Conservation (phyloP, 2,329 filamentous ascomycete species). For the Aspergillus transmontanensis region DNA sequence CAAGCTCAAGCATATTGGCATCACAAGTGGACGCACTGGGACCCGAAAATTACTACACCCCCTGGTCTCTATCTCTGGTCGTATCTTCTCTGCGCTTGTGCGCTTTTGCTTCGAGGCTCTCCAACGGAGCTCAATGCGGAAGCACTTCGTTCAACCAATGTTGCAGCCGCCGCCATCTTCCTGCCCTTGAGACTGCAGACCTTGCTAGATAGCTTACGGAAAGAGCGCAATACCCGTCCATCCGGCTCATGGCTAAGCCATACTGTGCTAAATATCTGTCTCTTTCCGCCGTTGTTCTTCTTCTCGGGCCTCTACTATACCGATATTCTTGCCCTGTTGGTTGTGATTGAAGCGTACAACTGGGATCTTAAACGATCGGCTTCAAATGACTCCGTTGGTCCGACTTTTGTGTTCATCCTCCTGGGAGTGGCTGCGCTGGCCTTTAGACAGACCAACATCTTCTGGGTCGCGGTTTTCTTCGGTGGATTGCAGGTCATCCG, state of each 20-base stretch:
- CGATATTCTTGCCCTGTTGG: slow-evolving; percentile 78
- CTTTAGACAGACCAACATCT: slow-evolving; percentile 94
- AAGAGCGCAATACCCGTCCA: slow-evolving; percentile 31
- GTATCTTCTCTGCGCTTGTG: slow-evolving; percentile 48
- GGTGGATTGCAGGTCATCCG: slow-evolving; percentile 48
- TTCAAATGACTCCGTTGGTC: slow-evolving; percentile 22
- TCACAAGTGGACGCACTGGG: slow-evolving; percentile 76
- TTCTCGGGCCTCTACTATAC: slow-evolving; percentile 96
- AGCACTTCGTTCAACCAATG: slow-evolving; percentile 42
- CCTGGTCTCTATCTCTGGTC: slow-evolving; percentile 71
- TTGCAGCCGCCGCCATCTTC: slow-evolving; percentile 36
- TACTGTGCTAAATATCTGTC: slow-evolving; percentile 71
- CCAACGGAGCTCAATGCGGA: slow-evolving; percentile 37
- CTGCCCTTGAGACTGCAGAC: slow-evolving; percentile 57
- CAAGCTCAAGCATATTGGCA: slow-evolving; percentile 87
- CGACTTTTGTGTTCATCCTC: slow-evolving; percentile 47
- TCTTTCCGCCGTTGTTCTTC: slow-evolving; percentile 93
- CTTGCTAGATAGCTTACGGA: slow-evolving; percentile 52
- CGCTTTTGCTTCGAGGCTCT: slow-evolving; percentile 27
- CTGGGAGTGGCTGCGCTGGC: slow-evolving; percentile 68
- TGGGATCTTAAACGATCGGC: slow-evolving; percentile 44
- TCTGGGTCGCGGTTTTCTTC: slow-evolving; percentile 72
- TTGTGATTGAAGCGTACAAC: slow-evolving; percentile 71
- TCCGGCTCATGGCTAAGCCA: slow-evolving; percentile 39
- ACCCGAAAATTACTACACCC: slow-evolving; percentile 96